Conservation (phyloP, 1,284 basidiomycete species). For the Sphaerobolus stellatus region DNA sequence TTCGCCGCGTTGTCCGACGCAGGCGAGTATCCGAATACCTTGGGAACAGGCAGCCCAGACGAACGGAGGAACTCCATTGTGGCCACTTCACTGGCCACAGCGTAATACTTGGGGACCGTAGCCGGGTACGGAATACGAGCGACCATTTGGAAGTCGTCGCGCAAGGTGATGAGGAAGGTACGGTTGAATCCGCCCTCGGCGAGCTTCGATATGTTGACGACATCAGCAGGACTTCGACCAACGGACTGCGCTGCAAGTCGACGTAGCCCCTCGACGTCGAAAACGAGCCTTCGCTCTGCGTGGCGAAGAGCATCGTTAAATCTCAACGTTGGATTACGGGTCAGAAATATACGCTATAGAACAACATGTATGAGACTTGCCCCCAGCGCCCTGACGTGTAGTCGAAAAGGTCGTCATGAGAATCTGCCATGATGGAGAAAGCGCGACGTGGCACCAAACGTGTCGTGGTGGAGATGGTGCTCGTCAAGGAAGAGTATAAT, state of each 20-base stretch:
- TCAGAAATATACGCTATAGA: slow-evolving; percentile 3
- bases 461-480: too few relatives aligned
- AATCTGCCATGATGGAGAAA: slow-evolving; percentile 1
- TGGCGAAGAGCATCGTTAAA: slow-evolving; percentile 15
- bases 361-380: background rate
- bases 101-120: slow-evolving; percentile 43
- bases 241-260: slow-evolving; percentile 20
- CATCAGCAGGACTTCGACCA: slow-evolving; percentile 31
- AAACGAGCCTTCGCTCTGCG: slow-evolving; percentile 12
- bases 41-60: slow-evolving; percentile 44
- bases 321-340: slow-evolving; percentile 8
- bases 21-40: slow-evolving; percentile 53
- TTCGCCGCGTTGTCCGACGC: slow-evolving; percentile 45
- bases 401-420: slow-evolving; percentile 1
- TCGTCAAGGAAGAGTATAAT: too few relatives aligned
- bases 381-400: slow-evolving; percentile 1
- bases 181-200: slow-evolving; percentile 47
- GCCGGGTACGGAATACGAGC: slow-evolving; percentile 49
- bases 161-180: slow-evolving; percentile 46
- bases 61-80: slow-evolving; percentile 49
- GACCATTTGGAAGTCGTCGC: slow-evolving; percentile 42
- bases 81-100: slow-evolving; percentile 52
- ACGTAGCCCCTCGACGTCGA: slow-evolving; percentile 16
- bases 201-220: slow-evolving; percentile 40
- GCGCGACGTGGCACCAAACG: slow-evolving; percentile 3